These are phyloP conservation scores for Tricharina praecox DNA, from an alignment of 495 filamentous ascomycete genomes.

Conservation along the genomic window DNA sequence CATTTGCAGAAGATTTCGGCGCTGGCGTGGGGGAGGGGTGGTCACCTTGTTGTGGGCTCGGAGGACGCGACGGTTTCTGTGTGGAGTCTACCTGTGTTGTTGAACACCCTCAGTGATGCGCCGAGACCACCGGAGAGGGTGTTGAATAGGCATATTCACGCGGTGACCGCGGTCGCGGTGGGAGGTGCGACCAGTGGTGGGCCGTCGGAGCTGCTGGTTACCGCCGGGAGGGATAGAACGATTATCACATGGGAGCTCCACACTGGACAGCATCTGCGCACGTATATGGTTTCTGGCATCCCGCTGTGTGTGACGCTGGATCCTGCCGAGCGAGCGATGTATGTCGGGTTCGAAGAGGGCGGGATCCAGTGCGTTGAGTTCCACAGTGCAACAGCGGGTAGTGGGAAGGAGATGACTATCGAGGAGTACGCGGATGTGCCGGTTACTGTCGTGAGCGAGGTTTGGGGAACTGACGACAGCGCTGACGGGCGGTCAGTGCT, in stretches of 20 bases:
- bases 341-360: conserved; percentile 67
- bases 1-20: conserved; percentile 75
- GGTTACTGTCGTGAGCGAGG: conserved; percentile 14
- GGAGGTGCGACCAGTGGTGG: conserved; percentile 25
- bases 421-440: conserved; percentile 17
- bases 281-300: conserved; percentile 54
- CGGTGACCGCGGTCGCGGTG: conserved; percentile 18
- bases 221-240: conserved; percentile 24
- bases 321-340: conserved; percentile 66
- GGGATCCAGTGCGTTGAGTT: conserved; percentile 68
- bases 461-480: conserved; percentile 8
- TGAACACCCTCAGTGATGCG: conserved; percentile 32
- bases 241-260: conserved; percentile 75
- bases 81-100: conserved; percentile 62
- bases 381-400: conserved; percentile 9
- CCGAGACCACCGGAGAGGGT: conserved; percentile 16
- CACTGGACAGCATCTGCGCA: conserved; percentile 55
- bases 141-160: conserved; percentile 21
- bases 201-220: conserved; percentile 21
- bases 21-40: conserved; percentile 52
- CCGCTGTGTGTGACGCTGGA: conserved; percentile 63
- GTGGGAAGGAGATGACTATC: conserved; percentile 14
- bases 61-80: conserved; percentile 76
- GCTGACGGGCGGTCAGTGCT: background rate
- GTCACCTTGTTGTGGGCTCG: conserved; percentile 72